Conservation (phyloP, 2,329 filamentous ascomycete species). For the Scedosporium boydii region DNA sequence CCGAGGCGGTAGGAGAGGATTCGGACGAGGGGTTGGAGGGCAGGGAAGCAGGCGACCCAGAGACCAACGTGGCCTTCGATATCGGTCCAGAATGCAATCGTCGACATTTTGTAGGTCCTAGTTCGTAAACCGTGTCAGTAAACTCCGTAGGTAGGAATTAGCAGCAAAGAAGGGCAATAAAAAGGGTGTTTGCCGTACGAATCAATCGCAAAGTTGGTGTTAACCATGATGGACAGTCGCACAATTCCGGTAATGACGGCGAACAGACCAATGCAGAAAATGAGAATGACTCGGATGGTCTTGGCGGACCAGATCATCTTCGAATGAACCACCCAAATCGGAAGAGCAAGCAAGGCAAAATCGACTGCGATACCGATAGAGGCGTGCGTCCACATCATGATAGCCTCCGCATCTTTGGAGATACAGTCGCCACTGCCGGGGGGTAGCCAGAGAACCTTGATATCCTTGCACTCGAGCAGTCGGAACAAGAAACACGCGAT, state of each 20-base stretch:
- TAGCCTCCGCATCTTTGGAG: slow-evolving; percentile 12
- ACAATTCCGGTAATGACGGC: slow-evolving; percentile 26
- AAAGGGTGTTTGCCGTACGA: slow-evolving; percentile 17
- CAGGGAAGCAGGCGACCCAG: slow-evolving; percentile 31
- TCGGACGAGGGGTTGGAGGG: slow-evolving; percentile 28
- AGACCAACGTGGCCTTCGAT: slow-evolving; percentile 31
- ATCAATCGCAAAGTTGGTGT: slow-evolving; percentile 18
- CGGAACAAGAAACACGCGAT: slow-evolving; percentile 12
- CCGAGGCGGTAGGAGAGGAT: slow-evolving; percentile 18
- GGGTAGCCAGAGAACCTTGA: slow-evolving; percentile 15
- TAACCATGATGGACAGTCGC: slow-evolving; percentile 25
- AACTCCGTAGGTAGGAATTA: background rate
- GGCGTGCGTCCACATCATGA: slow-evolving; percentile 24
- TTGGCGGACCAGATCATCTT: slow-evolving; percentile 25
- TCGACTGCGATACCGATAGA: slow-evolving; percentile 23
- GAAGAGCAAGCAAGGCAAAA: slow-evolving; percentile 21
- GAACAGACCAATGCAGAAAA: slow-evolving; percentile 28
- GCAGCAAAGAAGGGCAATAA: background rate
- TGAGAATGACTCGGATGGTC: slow-evolving; percentile 22
- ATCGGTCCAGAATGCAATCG: slow-evolving; percentile 27
- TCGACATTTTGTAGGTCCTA: slow-evolving; percentile 27
- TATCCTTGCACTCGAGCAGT: slow-evolving; percentile 14
- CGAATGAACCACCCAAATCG: slow-evolving; percentile 25
- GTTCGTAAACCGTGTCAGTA: background rate
- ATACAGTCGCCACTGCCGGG: slow-evolving; percentile 17